Evolutionary conservation across 2,329 filamentous ascomycete genomes (phyloP), one percentile per base, ranked within the genome.

Genomic region (Aureobasidium namibiae): DNA sequence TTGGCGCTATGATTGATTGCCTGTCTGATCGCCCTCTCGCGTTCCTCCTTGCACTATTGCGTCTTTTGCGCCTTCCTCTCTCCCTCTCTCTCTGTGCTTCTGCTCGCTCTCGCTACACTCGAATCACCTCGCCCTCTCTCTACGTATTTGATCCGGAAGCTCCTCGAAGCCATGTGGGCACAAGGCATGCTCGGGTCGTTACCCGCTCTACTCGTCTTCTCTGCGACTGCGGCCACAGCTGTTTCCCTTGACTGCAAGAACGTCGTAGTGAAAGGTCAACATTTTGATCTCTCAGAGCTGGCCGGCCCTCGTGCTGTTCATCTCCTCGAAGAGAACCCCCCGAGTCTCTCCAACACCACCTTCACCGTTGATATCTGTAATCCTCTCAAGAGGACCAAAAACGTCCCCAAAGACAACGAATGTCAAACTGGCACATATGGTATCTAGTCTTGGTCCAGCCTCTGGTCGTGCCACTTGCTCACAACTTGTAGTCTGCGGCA

Each of bases 281-380:
- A 75, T 31, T 92, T 87, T 72, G 79, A 91, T 72, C 76, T 92
- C 31, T 76, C 76, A 26, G 72, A 78, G 63, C 80, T 92, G 8
- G 77, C 75, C 6, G 89, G 88, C 1, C 85, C 87, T 34, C 87
- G 87, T 70, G 82, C 84, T 0, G 84, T 90, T 38, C 79, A 89
- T 67, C 78, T 77, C 65, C 76, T 78, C 63, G 69, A 75, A 14
- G 67, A 70, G 5, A 68, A 67, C 8, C 78, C 79, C 21, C 79
- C 77, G 16, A 77, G 78, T 16, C 76, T 82, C 29, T 78, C 77
- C 61, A 94, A 94, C 72, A 90, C 85, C 26, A 92, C 89, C 44
- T 95, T 90, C 72, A 92, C 89, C 0, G 70, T 95, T 60, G 88
- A 95, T 67, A 78, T 95, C 50, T 95, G 90, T 75, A 74, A 78